Percentiles rank a stretch among this genome's conserved stretches.
Evolutionary conservation across 371 early-diverging fungal genomes (phyloP).

Genomic region (Mucor irregularis): DNA sequence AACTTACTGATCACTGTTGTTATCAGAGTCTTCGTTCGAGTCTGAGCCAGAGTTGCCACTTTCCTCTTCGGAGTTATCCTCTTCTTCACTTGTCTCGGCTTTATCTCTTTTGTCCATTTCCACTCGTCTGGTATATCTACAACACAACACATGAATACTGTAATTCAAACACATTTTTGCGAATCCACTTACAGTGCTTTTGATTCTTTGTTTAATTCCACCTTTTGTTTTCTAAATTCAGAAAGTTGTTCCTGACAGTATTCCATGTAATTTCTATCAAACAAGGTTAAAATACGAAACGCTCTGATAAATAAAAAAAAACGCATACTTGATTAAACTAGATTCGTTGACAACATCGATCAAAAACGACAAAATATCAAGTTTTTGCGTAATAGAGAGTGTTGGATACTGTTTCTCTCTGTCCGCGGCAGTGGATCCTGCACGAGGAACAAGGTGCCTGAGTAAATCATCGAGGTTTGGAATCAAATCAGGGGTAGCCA

Average conservation of each 20-base stretch:
- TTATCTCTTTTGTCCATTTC: constrained; percentile 40
- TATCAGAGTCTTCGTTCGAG: constrained; percentile 18
- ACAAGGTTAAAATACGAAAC: neutral
- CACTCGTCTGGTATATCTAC: constrained; percentile 26
- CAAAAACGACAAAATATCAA: constrained; percentile 43
- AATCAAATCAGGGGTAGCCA: constrained; percentile 43
- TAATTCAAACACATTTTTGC: neutral
- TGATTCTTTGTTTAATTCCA: constrained; percentile 68
- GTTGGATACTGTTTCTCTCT: constrained; percentile 47
- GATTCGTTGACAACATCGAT: constrained; percentile 48
- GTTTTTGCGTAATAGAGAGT: constrained; percentile 34
- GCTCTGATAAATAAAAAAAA: neutral
- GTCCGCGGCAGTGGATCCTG: constrained; percentile 37
- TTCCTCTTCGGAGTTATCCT: constrained; percentile 10
- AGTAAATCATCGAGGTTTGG: constrained; percentile 41
- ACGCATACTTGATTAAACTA: constrained; percentile 36
- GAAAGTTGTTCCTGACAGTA: constrained; percentile 59
- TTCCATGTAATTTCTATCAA: constrained; percentile 62
- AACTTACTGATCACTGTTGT: constrained; percentile 36
- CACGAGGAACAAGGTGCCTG: constrained; percentile 39
- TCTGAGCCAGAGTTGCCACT: constrained; percentile 7
- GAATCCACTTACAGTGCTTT: constrained; percentile 41
- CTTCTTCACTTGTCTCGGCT: constrained; percentile 24
- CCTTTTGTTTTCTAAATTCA: constrained; percentile 59
- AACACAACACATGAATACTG: neutral